Evolutionary conservation across 2,329 filamentous ascomycete genomes (phyloP).

Genomic region (Dothistroma septosporum): DNA sequence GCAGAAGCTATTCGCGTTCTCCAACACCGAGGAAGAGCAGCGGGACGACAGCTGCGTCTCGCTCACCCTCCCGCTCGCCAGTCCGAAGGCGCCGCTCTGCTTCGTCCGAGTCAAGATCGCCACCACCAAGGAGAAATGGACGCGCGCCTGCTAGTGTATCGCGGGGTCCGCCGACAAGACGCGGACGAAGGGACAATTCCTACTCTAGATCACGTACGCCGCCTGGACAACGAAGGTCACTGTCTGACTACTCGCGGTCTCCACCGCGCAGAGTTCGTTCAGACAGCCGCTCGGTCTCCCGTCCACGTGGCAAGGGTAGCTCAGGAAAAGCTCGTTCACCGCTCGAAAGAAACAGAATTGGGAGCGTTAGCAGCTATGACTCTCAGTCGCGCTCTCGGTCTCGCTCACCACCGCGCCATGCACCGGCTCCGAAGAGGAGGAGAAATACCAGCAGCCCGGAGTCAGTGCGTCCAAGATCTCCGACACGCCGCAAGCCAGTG

Average conservation of each 20-base stretch:
- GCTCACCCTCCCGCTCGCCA: slow-evolving; percentile 17
- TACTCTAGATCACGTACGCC: slow-evolving; percentile 19
- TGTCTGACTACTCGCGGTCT: slow-evolving; percentile 30
- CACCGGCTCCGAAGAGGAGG: slow-evolving; percentile 24
- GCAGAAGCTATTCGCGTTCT: slow-evolving; percentile 20
- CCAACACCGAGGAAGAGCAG: slow-evolving; percentile 14
- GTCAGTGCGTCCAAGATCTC: slow-evolving; percentile 26
- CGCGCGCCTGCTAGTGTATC: slow-evolving; percentile 16
- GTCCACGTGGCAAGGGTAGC: slow-evolving; percentile 16
- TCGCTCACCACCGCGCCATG: slow-evolving; percentile 19
- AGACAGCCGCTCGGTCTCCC: slow-evolving; percentile 24
- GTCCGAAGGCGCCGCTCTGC: slow-evolving; percentile 18
- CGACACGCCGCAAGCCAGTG: slow-evolving; percentile 17
- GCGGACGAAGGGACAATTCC: slow-evolving; percentile 22
- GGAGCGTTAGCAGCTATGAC: slow-evolving; percentile 24
- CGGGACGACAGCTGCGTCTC: slow-evolving; percentile 7
- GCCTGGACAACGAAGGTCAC: slow-evolving; percentile 13
- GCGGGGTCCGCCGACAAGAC: slow-evolving; percentile 20
- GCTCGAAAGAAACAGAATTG: slow-evolving; percentile 16
- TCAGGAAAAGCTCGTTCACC: slow-evolving; percentile 20
- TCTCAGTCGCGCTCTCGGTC: slow-evolving; percentile 25
- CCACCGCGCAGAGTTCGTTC: slow-evolving; percentile 26
- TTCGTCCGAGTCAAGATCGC: slow-evolving; percentile 28
- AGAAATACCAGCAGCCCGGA: slow-evolving; percentile 32
- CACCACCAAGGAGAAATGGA: slow-evolving; percentile 16